These are phyloP conservation scores for Hansenula sp. DNA, from an alignment of 1,139 yeast species.

Conservation along the genomic window DNA sequence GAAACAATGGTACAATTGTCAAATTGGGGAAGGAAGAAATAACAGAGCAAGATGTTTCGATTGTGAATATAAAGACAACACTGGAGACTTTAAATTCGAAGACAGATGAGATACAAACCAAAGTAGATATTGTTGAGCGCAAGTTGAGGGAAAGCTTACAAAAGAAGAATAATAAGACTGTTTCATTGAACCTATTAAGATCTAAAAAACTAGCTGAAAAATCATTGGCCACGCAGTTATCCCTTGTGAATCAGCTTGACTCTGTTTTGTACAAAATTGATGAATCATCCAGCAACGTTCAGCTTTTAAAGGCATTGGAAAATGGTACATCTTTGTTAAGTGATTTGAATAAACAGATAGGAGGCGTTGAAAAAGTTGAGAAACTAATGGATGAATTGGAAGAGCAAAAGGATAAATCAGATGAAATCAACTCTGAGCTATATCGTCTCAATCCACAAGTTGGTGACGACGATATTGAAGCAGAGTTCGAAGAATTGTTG, in stretches of 20 bases:
- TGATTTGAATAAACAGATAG: constrained; percentile 27
- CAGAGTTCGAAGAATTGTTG: constrained; percentile 27
- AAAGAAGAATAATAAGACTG: constrained; percentile 13
- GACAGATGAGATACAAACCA: constrained; percentile 14
- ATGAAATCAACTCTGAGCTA: constrained; percentile 35
- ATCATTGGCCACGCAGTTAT: constrained; percentile 31
- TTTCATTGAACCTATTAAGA: constrained; percentile 21
- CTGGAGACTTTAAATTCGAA: constrained; percentile 10
- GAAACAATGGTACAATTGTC: constrained; percentile 10
- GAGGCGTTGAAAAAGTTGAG: constrained; percentile 35
- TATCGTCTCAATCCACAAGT: constrained; percentile 12
- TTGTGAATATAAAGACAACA: constrained; percentile 26
- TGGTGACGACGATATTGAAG: constrained; percentile 33
- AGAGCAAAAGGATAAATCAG: constrained; percentile 34
- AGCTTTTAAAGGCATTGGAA: constrained; percentile 34
- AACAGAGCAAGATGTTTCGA: constrained; percentile 29
- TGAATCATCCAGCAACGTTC: constrained; percentile 42
- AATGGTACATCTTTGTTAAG: constrained; percentile 30
- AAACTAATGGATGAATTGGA: constrained; percentile 38
- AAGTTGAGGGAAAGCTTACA: constrained; percentile 15
- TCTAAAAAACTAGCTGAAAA: constrained; percentile 28
- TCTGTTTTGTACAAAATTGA: constrained; percentile 41
- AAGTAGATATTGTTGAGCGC: constrained; percentile 14
- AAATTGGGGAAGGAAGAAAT: constrained; percentile 20
- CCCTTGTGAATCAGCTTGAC: constrained; percentile 35